Evolutionary conservation across 371 early-diverging fungal genomes (phyloP).

Genomic region (Zopfochytrium polystomum): DNA sequence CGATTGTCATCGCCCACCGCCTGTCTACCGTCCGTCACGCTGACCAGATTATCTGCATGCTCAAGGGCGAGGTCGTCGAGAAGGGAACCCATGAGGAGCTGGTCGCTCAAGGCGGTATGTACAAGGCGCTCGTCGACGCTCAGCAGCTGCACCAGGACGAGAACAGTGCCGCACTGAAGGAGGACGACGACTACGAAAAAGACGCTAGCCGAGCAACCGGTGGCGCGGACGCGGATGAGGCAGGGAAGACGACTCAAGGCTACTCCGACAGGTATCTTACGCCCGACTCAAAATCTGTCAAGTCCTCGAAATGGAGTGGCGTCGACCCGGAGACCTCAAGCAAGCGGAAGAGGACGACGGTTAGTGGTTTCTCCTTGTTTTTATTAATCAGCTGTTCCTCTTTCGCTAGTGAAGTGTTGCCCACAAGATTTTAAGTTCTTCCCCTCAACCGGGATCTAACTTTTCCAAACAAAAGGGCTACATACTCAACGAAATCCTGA

Average conservation of each 20-base stretch:
- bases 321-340: conserved; percentile 16
- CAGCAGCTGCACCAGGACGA: conserved; percentile 39
- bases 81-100: conserved; percentile 42
- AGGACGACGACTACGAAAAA: conserved; percentile 1
- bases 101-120: conserved; percentile 28
- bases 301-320: no score
- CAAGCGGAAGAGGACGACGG: no score
- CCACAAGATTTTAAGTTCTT: conserved; percentile 20
- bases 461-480: conserved; percentile 12
- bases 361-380: no score
- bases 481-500: conserved; percentile 22
- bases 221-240: background rate
- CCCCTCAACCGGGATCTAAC: conserved; percentile 15
- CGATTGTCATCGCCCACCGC: conserved; percentile 50
- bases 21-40: conserved; percentile 43
- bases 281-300: no score
- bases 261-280: no score
- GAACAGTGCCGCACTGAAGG: background rate
- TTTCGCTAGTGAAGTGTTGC: no score
- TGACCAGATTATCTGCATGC: conserved; percentile 44
- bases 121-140: conserved; percentile 40
- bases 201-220: background rate
- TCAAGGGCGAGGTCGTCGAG: conserved; percentile 38
- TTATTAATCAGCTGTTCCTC: no score
- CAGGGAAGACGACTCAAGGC: no score